Base-by-base conservation (phyloP, 352 stramenopile genomes). In the Phytophthora litchii region DNA sequence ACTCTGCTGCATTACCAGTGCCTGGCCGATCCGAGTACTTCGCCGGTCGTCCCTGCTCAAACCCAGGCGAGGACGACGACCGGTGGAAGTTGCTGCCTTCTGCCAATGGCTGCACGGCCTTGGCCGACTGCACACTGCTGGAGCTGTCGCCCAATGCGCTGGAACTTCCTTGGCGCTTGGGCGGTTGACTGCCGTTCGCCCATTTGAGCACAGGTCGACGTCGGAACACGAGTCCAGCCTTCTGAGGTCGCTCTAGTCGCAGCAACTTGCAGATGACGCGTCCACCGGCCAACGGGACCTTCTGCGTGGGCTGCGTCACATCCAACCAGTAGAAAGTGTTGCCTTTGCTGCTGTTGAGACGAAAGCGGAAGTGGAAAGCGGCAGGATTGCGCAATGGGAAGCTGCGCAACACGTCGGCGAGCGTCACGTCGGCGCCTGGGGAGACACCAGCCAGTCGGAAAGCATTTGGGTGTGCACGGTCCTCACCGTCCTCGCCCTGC, bases 211-310 rank as follows among this genome's bases (percentile, higher is more conserved):
- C 78, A 20, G 85, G 82, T 42, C 89, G 88, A 43, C 83, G 79
- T 49, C 80, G 73, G 55, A 94, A 88, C 17, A 94, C 58, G 32
- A 94, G 70, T 7, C 85, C 85, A 29, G 59, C 20, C 42, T 83
- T 80, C n/a, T 61, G 51, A 3, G 79, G 81, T 10, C 80, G 79
- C 38, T 73, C 63, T 19, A 93, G 82, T 1, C 86, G 80, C 49
- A 94, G 64, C 44, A 94, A 68, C 55, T 94, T 94, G 65, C 78
- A 91, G 60, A 94, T 92, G 19, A 94, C 82, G 41, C 84, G 80
- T 13, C 86, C 86, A 36, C 88, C 86, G 1, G 80, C 70, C 19
- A 94, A 52, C 36, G 86, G 86, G n/a, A 94, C 76, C 46, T 87
- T 86, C 53, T 88, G 76, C 27, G 57, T 51, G 1, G 76, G 71